Base-by-base conservation (phyloP, 768 basidiomycete species). In the Agaricus blazei region DNA sequence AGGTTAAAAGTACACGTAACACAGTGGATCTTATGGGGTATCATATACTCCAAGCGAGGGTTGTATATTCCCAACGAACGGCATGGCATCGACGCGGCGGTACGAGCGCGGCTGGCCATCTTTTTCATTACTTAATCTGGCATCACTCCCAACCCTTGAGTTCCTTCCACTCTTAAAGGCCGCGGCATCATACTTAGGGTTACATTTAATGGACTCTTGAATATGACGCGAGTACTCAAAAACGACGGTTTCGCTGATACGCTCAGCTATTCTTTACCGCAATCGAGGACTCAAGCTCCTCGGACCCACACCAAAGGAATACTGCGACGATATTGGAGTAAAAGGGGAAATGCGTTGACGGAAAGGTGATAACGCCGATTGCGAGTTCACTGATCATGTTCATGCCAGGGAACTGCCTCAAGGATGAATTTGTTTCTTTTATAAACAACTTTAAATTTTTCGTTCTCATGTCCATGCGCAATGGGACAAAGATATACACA, bases 381-480 rank as follows among this genome's bases (percentile, higher is more conserved):
- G 19, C 19, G 19, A 19, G 9, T 58, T 72, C 14, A 69, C 72
- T 1, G 61, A 64, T 11, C 66, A 70, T 26, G 60, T 75, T 4
- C 60, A 73, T 23, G 63, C 75, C 36, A 75, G 58, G 57, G 3
- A 73, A 75, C 58, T 67, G 67, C 31, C 56, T 73, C 47, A 62
- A 66, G 55, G 71, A 72, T 46, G 68, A 68, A 38, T 67, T 70
- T 47, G 60, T 69, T 14, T 48, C 54, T 3, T 57, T 69, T 34
- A 64, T 56, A 24, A 60, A 64, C 31, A 49, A 59, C 26, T 50
- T 72, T 1, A 57, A 12, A 61, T 63, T 51, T 54, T 62, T 9
- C 64, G 66, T 50, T 47, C 57, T 1, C 27, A 58, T 5, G 54
- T 57, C 40, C 54, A 62, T 50, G 59, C 70, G 27, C 59, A 64